These are phyloP conservation scores for Tetrahymena elliotti DNA, from an alignment of 73 alveolate genomes.

Conservation along the genomic window DNA sequence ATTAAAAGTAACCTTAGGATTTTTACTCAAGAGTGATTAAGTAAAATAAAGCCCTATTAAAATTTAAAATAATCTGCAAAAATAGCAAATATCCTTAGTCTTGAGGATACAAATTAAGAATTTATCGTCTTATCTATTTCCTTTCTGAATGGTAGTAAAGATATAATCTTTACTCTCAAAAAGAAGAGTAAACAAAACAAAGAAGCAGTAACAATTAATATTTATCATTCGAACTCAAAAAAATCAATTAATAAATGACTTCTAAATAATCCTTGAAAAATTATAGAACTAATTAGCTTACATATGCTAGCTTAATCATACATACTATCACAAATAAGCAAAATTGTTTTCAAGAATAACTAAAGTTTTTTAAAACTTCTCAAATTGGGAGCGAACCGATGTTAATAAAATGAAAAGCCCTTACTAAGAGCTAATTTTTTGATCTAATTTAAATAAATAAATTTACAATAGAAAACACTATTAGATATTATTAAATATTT, in stretches of 20 bases:
- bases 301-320: not conserved
- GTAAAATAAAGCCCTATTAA: not conserved
- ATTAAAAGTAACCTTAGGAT: not conserved
- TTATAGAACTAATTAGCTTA: not conserved
- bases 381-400: no score
- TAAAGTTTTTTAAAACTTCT: no score
- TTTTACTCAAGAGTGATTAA: not conserved
- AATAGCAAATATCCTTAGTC: not conserved
- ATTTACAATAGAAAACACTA: not conserved
- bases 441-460: not conserved
- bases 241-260: not conserved
- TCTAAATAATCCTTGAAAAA: not conserved
- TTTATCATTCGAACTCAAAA: not conserved
- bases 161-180: not conserved
- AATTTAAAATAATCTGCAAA: not conserved
- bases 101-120: not conserved
- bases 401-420: no score
- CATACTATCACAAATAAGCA: not conserved
- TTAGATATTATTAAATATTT: not conserved
- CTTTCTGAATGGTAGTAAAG: not conserved
- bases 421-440: not conserved
- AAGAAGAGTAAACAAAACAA: not conserved
- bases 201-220: not conserved
- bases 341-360: not conserved
- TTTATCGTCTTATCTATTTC: not conserved